These are phyloP conservation scores for Paramyrothecium roridum DNA, from an alignment of 2,329 filamentous ascomycete genomes.

Conservation along the genomic window DNA sequence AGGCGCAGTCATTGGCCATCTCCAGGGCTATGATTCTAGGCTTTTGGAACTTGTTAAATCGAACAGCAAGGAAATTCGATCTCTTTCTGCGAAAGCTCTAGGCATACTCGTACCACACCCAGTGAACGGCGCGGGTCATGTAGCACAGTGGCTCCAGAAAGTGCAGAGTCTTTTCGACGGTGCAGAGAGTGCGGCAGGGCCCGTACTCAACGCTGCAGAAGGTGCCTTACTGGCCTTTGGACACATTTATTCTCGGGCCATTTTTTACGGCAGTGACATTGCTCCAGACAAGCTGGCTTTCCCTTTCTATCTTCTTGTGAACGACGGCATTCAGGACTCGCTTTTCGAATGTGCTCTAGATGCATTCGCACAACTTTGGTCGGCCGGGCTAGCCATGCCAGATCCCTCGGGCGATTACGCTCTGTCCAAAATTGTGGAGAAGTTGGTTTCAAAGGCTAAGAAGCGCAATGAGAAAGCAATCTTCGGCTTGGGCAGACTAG, in stretches of 20 bases:
- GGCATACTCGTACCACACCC: constrained; percentile 75
- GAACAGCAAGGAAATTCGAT: constrained; percentile 67
- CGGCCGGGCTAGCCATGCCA: constrained; percentile 37
- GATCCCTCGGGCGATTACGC: constrained; percentile 21
- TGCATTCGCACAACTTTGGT: constrained; percentile 43
- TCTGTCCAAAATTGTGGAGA: constrained; percentile 51
- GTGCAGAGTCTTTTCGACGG: constrained; percentile 42
- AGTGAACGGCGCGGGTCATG: constrained; percentile 29
- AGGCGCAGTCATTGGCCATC: constrained; percentile 43
- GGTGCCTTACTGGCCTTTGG: constrained; percentile 43
- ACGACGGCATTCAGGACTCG: constrained; percentile 24
- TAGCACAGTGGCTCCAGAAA: constrained; percentile 19
- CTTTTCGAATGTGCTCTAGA: constrained; percentile 43
- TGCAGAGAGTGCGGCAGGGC: constrained; percentile 37
- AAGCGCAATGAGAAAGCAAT: constrained; percentile 81
- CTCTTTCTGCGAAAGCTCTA: constrained; percentile 65
- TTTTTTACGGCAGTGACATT: constrained; percentile 37
- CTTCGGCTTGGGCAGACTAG: constrained; percentile 72
- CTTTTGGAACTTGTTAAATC: constrained; percentile 63
- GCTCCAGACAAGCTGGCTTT: constrained; percentile 20
- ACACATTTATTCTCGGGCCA: constrained; percentile 38
- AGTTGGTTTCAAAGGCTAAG: constrained; percentile 67
- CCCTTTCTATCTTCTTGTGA: constrained; percentile 27
- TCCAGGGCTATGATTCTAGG: constrained; percentile 46
- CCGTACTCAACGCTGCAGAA: constrained; percentile 42